phyloP scores from a whole-genome alignment of 2,329 filamentous ascomycete genomes.

The Sporothrix mexicana region DNA sequence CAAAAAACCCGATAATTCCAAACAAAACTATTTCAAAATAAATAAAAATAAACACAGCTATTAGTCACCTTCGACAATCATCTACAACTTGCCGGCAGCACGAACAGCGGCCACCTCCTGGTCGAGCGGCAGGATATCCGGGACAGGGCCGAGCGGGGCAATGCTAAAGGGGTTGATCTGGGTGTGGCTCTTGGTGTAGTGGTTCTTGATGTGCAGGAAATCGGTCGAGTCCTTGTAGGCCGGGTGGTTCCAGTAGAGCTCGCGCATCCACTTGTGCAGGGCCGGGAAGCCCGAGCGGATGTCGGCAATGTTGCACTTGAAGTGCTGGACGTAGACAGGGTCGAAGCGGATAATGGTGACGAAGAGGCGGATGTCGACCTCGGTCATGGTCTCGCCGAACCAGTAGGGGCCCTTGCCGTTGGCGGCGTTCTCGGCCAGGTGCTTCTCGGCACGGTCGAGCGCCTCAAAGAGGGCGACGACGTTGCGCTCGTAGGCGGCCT shows the following conservation, averaged over 20 bases:
- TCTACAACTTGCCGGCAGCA: slow-evolving; percentile 33
- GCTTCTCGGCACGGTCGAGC: slow-evolving; percentile 76
- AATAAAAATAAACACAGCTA: too few relatives aligned
- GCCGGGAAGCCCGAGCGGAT: slow-evolving; percentile 83
- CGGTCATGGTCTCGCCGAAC: slow-evolving; percentile 77
- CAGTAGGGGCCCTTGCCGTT: slow-evolving; percentile 66
- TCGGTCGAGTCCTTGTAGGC: slow-evolving; percentile 85
- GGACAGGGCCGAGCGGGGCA: slow-evolving; percentile 82
- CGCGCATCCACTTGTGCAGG: slow-evolving; percentile 80
- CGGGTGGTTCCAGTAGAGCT: slow-evolving; percentile 80
- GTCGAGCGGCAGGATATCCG: slow-evolving; percentile 77
- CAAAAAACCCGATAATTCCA: not conserved
- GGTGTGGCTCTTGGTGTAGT: slow-evolving; percentile 66
- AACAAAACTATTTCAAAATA: not conserved
- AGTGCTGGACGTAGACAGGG: slow-evolving; percentile 83
- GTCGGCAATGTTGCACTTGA: slow-evolving; percentile 85
- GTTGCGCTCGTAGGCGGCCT: slow-evolving; percentile 80
- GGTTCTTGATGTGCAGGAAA: slow-evolving; percentile 93
- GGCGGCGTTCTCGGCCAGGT: slow-evolving; percentile 55
- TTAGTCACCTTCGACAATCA: not conserved
- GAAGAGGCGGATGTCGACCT: slow-evolving; percentile 79
- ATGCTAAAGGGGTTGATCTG: slow-evolving; percentile 75
- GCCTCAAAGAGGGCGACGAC: slow-evolving; percentile 73
- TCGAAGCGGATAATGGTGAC: slow-evolving; percentile 78
- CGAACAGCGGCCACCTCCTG: slow-evolving; percentile 73